Conservation (phyloP, 257 asterid genomes). For the Agastache rugosa region DNA sequence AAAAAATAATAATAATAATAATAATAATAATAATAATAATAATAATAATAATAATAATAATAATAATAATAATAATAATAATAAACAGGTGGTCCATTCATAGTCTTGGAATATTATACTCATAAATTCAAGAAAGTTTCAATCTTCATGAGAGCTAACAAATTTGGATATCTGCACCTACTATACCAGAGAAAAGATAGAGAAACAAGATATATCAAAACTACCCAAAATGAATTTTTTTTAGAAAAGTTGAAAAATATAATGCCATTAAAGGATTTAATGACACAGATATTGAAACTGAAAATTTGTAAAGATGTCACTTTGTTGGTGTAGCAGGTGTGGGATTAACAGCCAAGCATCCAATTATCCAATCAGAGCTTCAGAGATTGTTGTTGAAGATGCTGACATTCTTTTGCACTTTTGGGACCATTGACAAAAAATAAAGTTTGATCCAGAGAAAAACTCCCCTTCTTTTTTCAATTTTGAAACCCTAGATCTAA, state of each 20-base stretch:
- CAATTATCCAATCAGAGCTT: conserved; percentile 19
- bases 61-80: too few relatives aligned
- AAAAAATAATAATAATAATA: too few relatives aligned
- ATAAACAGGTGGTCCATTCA: conserved; percentile 4
- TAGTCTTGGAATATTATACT: conserved; percentile 8
- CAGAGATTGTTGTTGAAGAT: conserved; percentile 40
- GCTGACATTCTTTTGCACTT: conserved; percentile 45
- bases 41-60: too few relatives aligned
- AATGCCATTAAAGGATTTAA: background rate
- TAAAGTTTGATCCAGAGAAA: background rate
- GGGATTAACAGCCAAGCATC: conserved; percentile 31
- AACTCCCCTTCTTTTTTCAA: background rate
- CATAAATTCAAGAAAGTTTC: background rate
- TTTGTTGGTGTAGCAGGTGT: conserved; percentile 17
- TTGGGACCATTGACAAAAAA: conserved; percentile 41
- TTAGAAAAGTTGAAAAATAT: background rate
- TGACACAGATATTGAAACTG: background rate
- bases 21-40: too few relatives aligned
- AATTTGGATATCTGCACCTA: background rate
- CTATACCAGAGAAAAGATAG: conserved; percentile 3
- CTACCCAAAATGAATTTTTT: background rate
- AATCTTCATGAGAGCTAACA: background rate
- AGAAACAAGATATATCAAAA: background rate
- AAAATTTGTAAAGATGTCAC: background rate
- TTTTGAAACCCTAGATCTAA: background rate